Percentiles rank a stretch among this genome's conserved stretches.
These are phyloP conservation scores for Drechslerella coelobrocha DNA, from an alignment of 2,329 filamentous ascomycete genomes.

Conservation along the genomic window DNA sequence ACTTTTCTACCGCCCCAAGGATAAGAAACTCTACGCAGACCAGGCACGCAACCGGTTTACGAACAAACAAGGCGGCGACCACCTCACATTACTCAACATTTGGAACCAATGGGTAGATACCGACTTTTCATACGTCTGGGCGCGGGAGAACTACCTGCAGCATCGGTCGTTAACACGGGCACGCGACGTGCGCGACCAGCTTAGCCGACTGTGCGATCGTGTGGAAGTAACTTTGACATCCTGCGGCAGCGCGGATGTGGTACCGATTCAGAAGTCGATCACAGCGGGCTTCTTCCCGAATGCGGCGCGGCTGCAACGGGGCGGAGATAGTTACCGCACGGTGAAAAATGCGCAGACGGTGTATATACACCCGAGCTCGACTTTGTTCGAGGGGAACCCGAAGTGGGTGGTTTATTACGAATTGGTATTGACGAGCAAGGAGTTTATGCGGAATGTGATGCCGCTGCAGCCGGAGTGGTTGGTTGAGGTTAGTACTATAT, in stretches of 20 bases:
- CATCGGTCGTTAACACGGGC: conserved; percentile 87
- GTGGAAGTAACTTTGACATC: conserved; percentile 79
- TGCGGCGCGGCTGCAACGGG: conserved; percentile 79
- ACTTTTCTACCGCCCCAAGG: conserved; percentile 92
- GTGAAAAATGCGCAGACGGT: conserved; percentile 89
- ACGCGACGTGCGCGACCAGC: conserved; percentile 88
- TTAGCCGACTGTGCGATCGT: conserved; percentile 88
- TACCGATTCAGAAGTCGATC: conserved; percentile 84
- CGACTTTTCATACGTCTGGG: conserved; percentile 86
- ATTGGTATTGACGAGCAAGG: conserved; percentile 80
- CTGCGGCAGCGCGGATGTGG: conserved; percentile 71
- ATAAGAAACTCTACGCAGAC: conserved; percentile 96
- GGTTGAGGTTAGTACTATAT: conserved; percentile 64
- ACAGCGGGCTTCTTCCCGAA: conserved; percentile 95
- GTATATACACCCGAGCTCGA: conserved; percentile 87
- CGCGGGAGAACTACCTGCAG: conserved; percentile 91
- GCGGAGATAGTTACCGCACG: conserved; percentile 86
- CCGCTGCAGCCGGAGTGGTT: conserved; percentile 86
- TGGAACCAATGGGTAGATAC: conserved; percentile 95
- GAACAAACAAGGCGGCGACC: conserved; percentile 87
- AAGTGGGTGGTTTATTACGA: conserved; percentile 90
- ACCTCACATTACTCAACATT: conserved; percentile 85
- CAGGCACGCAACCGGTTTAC: conserved; percentile 88
- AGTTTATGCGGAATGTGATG: conserved; percentile 89
- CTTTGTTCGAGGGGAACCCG: conserved; percentile 78